phyloP scores from a whole-genome alignment of 2,329 filamentous ascomycete species.

The Cladosporium colombiae region DNA sequence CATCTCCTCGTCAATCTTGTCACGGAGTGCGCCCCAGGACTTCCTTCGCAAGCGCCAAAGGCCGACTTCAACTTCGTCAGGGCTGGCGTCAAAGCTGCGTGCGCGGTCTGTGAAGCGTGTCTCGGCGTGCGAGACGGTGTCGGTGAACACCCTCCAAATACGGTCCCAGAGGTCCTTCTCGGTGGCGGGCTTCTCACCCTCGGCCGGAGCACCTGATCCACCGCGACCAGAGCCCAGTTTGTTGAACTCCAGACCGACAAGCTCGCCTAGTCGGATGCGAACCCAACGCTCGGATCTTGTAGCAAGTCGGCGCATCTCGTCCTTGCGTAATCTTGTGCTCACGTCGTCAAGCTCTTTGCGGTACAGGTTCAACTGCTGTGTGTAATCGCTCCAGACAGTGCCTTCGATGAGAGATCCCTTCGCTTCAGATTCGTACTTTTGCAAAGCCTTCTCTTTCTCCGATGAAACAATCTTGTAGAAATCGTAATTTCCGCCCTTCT shows the following conservation, averaged over 20 bases:
- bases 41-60: constrained; percentile 91
- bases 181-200: constrained; percentile 67
- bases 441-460: constrained; percentile 75
- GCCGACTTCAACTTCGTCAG: constrained; percentile 88
- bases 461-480: constrained; percentile 89
- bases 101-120: constrained; percentile 82
- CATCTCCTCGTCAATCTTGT: constrained; percentile 94
- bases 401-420: constrained; percentile 73
- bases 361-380: constrained; percentile 75
- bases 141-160: constrained; percentile 83
- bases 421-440: constrained; percentile 74
- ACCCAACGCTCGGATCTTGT: constrained; percentile 94
- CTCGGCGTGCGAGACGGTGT: constrained; percentile 83
- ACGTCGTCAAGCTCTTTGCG: constrained; percentile 91
- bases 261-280: constrained; percentile 80
- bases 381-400: constrained; percentile 85
- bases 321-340: constrained; percentile 79
- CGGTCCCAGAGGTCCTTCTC: constrained; percentile 96
- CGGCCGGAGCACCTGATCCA: constrained; percentile 77
- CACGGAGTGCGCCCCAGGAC: constrained; percentile 86
- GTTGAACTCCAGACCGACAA: constrained; percentile 91
- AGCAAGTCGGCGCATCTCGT: constrained; percentile 92
- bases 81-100: constrained; percentile 87
- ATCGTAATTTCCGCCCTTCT: constrained; percentile 86
- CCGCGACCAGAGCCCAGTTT: constrained; percentile 86